Conservation (phyloP, 2,329 filamentous ascomycete species). For the Shiraia bambusicola region DNA sequence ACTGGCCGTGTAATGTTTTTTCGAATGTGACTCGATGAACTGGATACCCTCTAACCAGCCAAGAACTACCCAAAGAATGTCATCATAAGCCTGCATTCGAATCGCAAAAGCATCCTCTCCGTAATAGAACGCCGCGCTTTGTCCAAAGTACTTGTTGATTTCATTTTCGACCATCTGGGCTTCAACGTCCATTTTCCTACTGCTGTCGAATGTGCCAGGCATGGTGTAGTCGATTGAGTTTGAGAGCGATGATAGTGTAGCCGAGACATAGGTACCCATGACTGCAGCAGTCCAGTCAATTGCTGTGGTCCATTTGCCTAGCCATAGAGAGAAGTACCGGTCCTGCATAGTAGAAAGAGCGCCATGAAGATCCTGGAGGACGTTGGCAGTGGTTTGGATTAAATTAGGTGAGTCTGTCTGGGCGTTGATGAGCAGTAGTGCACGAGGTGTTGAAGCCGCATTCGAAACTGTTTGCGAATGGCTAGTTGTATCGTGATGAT, state of each 20-base stretch:
- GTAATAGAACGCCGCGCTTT: slow-evolving; percentile 78
- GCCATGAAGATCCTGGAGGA: slow-evolving; percentile 43
- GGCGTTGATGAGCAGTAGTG: slow-evolving; percentile 2
- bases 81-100: slow-evolving; percentile 80
- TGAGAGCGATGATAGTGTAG: slow-evolving; percentile 70
- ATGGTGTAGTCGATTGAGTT: slow-evolving; percentile 54
- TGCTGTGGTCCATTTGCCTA: slow-evolving; percentile 78
- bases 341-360: slow-evolving; percentile 76
- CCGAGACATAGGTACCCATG: slow-evolving; percentile 75
- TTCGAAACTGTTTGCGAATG: background rate
- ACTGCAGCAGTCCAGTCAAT: slow-evolving; percentile 96
- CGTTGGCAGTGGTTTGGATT: slow-evolving; percentile 7
- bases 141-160: slow-evolving; percentile 79
- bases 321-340: slow-evolving; percentile 73
- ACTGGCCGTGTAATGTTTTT: slow-evolving; percentile 56
- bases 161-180: slow-evolving; percentile 67
- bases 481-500: background rate
- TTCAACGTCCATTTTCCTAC: slow-evolving; percentile 34
- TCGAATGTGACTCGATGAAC: slow-evolving; percentile 71
- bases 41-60: slow-evolving; percentile 84
- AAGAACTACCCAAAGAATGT: slow-evolving; percentile 93
- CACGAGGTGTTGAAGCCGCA: background rate
- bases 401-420: background rate
- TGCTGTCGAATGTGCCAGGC: slow-evolving; percentile 33
- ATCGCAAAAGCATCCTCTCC: slow-evolving; percentile 78